Evolutionary conservation across 1,284 basidiomycete species (phyloP).

Genomic region (Rhodotorula mucilaginosa): DNA sequence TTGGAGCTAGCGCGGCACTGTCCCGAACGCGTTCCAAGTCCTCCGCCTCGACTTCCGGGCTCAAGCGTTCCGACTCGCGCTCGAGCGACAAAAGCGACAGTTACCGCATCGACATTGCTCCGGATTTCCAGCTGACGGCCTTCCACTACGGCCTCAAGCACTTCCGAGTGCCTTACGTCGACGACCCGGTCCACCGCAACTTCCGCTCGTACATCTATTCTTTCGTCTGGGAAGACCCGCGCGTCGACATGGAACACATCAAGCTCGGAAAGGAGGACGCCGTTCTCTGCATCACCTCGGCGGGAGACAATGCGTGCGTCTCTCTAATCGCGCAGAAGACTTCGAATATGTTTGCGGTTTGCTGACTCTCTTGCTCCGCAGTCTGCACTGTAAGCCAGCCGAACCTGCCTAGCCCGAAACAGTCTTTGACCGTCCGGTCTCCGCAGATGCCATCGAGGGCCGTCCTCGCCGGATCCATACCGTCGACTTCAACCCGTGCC

Average conservation of each 20-base stretch:
- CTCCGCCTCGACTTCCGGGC: constrained; percentile 13
- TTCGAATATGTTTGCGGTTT: no score
- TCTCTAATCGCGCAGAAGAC: no score
- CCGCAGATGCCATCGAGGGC: constrained; percentile 61
- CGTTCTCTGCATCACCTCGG: constrained; percentile 73
- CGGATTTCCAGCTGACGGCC: constrained; percentile 50
- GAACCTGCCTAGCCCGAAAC: no score
- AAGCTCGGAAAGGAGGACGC: constrained; percentile 63
- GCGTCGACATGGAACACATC: constrained; percentile 69
- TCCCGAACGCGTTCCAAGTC: constrained; percentile 40
- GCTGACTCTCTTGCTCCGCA: not conserved
- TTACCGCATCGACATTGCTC: constrained; percentile 38
- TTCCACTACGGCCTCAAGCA: constrained; percentile 70
- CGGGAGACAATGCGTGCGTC: constrained; percentile 68
- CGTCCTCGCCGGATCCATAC: constrained; percentile 53
- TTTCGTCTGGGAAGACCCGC: constrained; percentile 74
- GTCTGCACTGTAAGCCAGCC: constrained; percentile 57
- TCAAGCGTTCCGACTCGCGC: constrained; percentile 20
- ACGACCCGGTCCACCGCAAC: constrained; percentile 68
- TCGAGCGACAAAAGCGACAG: constrained; percentile 28
- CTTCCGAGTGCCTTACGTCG: constrained; percentile 68
- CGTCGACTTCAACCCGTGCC: constrained; percentile 56
- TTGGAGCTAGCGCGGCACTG: constrained; percentile 36
- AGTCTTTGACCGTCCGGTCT: no score
- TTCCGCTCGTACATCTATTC: constrained; percentile 56